Conservation (phyloP, 768 basidiomycete genomes). For the Coprinellus micaceus region DNA sequence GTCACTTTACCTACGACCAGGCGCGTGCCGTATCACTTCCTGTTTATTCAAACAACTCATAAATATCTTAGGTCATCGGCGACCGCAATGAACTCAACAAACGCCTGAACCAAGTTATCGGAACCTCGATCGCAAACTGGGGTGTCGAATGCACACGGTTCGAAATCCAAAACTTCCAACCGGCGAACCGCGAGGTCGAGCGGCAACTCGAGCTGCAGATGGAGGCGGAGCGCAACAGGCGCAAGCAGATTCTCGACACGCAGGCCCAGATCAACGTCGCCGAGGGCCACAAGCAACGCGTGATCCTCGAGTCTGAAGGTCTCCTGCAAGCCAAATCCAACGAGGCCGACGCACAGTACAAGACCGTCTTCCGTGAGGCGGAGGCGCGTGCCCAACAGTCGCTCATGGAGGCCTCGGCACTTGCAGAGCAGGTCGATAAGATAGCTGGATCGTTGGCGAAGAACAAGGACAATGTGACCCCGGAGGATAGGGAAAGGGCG, state of each 20-base stretch:
- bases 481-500: constrained; percentile 36
- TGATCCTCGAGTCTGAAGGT: constrained; percentile 54
- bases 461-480: constrained; percentile 24
- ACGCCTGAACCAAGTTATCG: constrained; percentile 45
- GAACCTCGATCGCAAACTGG: constrained; percentile 51
- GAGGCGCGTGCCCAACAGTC: constrained; percentile 31
- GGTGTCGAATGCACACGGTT: constrained; percentile 57
- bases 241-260: constrained; percentile 56
- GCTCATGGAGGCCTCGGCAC: constrained; percentile 43
- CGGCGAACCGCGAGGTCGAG: constrained; percentile 58
- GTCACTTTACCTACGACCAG: constrained; percentile 47
- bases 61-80: constrained; percentile 38
- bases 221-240: constrained; percentile 54
- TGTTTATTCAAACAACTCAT: background rate
- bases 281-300: constrained; percentile 54
- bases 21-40: constrained; percentile 17
- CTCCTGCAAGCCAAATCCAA: constrained; percentile 50
- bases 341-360: constrained; percentile 40
- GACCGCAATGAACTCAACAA: constrained; percentile 53
- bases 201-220: constrained; percentile 60
- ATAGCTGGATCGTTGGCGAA: constrained; percentile 37
- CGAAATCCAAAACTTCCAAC: constrained; percentile 58
- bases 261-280: constrained; percentile 57
- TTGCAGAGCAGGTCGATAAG: constrained; percentile 46
- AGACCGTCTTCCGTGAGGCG: constrained; percentile 1